Evolutionary conservation across 371 early-diverging fungal species (phyloP).

Genomic region (Rhizopus arrhizus): DNA sequence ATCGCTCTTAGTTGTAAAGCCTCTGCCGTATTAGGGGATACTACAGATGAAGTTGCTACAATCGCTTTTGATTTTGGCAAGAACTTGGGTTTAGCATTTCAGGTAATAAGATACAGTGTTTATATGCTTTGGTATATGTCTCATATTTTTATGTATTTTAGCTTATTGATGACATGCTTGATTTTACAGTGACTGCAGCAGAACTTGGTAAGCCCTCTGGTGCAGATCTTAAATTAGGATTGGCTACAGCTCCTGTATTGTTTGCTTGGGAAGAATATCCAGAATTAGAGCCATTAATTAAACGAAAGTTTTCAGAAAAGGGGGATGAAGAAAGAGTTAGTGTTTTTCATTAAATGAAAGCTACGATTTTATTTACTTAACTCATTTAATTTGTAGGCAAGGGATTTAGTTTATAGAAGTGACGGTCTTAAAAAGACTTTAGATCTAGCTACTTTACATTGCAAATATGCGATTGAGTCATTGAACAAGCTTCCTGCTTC

Average conservation of each 20-base stretch:
- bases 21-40: constrained; percentile 80
- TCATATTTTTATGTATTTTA: constrained; percentile 28
- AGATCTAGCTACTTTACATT: constrained; percentile 58
- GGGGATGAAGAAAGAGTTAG: constrained; percentile 67
- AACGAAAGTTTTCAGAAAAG: constrained; percentile 75
- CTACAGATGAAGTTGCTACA: constrained; percentile 68
- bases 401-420: constrained; percentile 71
- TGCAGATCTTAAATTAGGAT: constrained; percentile 86
- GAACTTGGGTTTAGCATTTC: constrained; percentile 91
- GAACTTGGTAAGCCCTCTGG: constrained; percentile 91
- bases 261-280: constrained; percentile 92
- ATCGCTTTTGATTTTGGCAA: constrained; percentile 83
- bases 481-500: constrained; percentile 66
- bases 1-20: constrained; percentile 89
- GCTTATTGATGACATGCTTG: constrained; percentile 92
- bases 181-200: constrained; percentile 79
- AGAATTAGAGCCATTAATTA: constrained; percentile 80
- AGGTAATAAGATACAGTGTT: constrained; percentile 51
- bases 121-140: not conserved
- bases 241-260: constrained; percentile 93
- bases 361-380: not conserved
- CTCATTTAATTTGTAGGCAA: constrained; percentile 48
- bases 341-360: too few species aligned
- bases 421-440: constrained; percentile 69
- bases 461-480: constrained; percentile 62